A percentile compares a stretch with the other conserved stretches of the same genome.
These are phyloP conservation scores for Pseudotulostoma volvatum DNA, from an alignment of 495 filamentous ascomycete species.

Conservation along the genomic window DNA sequence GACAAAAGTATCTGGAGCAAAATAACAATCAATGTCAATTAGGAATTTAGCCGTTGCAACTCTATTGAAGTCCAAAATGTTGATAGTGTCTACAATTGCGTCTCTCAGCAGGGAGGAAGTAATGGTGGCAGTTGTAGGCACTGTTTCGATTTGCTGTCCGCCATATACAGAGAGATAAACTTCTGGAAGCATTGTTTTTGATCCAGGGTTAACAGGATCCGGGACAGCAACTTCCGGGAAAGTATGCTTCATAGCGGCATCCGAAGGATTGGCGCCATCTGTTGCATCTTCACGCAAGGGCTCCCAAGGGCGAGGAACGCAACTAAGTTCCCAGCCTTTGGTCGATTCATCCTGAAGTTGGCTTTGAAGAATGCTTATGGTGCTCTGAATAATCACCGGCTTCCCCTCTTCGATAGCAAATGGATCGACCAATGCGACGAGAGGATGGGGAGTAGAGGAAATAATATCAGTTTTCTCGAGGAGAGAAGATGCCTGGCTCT, in stretches of 20 bases:
- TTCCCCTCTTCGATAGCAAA: constrained; percentile 46
- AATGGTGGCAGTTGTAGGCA: constrained; percentile 59
- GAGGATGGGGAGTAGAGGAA: constrained; percentile 61
- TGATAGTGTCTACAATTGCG: constrained; percentile 80
- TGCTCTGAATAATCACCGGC: constrained; percentile 40
- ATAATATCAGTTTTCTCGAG: constrained; percentile 89
- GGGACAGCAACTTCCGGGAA: constrained; percentile 65
- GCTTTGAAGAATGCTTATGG: constrained; percentile 70
- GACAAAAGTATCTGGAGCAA: constrained; percentile 71
- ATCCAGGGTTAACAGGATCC: constrained; percentile 52
- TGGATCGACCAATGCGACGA: constrained; percentile 71
- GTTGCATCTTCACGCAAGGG: constrained; percentile 29
- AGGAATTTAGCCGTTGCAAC: constrained; percentile 72
- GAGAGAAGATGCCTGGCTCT: constrained; percentile 54
- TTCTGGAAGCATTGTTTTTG: constrained; percentile 71
- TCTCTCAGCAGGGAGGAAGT: constrained; percentile 72
- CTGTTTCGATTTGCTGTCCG: constrained; percentile 79
- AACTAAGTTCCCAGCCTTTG: constrained; percentile 57
- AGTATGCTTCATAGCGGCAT: constrained; percentile 47
- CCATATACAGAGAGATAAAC: constrained; percentile 85
- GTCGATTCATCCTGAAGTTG: constrained; percentile 60
- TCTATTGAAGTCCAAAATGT: constrained; percentile 84
- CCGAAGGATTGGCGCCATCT: constrained; percentile 28
- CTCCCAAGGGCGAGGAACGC: constrained; percentile 74
- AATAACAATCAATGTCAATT: constrained; percentile 91